Evolutionary conservation across 73 alveolate species (phyloP), one percentile per base, ranked within the genome.

Genomic region (Effrenium voratum): DNA sequence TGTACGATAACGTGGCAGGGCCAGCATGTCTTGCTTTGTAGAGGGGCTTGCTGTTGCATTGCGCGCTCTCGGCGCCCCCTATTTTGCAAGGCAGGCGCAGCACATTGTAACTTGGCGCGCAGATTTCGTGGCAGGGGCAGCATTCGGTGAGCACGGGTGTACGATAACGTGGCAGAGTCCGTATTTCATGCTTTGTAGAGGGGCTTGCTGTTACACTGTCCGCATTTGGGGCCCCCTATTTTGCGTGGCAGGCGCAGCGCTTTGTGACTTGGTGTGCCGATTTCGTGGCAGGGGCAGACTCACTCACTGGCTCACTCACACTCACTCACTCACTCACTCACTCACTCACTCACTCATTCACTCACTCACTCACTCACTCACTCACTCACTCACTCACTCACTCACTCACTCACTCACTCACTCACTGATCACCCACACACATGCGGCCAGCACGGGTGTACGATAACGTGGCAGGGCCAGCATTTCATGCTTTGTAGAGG

Each of bases 271-370:
- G 68, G 24, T 79, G 38, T 68, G 38, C 41, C 41, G 68, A 41
- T 79, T 79, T 68, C 60, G 38, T 79, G 41, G 5, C 28, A 40
- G 68, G 34, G 38, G 5, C 90, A 6, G 38, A 40, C 90, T 79
- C 90, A 79, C 41, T 79, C 90, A 32, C 8, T 79, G 68, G 28
- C 41, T 79, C 90, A 63, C 41, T 79, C 68, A 41, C 90, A 36
- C 41, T 79, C 90, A 6, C 28, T 79, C 90, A 12, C 15, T 38
- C 90, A 6, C 41, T 79, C 90, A 24, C 28, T 79, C 90, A 41
- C 41, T 79, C 90, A 63, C 41, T 79, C 90, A 38, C 41, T 79
- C 90, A 63, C 28, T 79, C 90, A n/a, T 75, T 75, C 86, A 47
- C 32, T 75, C 86, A n/a, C 32, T n/a, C 86, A 12, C 34, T 75